Conservation (phyloP, 2,329 filamentous ascomycete species). For the Zymoseptoria brevis region DNA sequence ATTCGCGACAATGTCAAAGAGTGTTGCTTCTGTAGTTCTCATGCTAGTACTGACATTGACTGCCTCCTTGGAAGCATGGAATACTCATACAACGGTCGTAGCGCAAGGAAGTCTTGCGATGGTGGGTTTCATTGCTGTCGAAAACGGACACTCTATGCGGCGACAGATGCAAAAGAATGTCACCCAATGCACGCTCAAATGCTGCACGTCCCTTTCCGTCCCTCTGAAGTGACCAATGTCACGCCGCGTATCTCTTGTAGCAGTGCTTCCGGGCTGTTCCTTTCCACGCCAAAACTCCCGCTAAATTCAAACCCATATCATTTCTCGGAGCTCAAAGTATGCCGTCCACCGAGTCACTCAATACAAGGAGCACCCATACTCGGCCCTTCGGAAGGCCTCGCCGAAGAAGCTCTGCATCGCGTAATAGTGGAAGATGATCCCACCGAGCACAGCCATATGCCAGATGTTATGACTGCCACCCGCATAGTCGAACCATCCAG, state of each 20-base stretch:
- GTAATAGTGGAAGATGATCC: slow-evolving; percentile 93
- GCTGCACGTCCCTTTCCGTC: neutral
- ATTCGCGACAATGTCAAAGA: too few species aligned
- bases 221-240: neutral
- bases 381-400: slow-evolving; percentile 35
- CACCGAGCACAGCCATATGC: slow-evolving; percentile 89
- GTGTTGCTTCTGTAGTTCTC: too few species aligned
- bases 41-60: too few species aligned
- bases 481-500: slow-evolving; percentile 89
- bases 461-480: slow-evolving; percentile 96
- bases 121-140: neutral
- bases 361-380: slow-evolving; percentile 24
- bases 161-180: neutral
- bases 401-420: slow-evolving; percentile 96
- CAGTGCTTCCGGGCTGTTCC: neutral
- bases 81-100: too few species aligned
- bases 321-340: neutral
- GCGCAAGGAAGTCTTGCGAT: neutral
- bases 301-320: neutral
- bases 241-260: neutral
- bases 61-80: too few species aligned
- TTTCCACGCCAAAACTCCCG: neutral
- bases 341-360: slow-evolving; percentile 2
- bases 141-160: neutral
- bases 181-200: neutral